These are phyloP conservation scores for Termitomyces sp. DNA, from an alignment of 768 basidiomycete genomes.

Conservation along the genomic window DNA sequence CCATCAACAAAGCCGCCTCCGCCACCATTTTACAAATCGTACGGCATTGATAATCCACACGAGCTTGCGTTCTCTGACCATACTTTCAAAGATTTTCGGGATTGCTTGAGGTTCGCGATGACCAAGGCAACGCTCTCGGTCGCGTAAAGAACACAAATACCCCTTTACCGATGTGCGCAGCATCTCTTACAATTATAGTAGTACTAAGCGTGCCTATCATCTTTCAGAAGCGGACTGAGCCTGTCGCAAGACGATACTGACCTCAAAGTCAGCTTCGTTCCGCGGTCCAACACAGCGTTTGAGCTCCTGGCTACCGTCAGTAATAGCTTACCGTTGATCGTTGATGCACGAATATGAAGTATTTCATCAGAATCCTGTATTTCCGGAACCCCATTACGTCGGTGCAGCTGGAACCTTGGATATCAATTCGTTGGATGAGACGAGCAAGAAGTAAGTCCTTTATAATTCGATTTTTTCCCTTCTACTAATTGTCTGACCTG, in stretches of 20 bases:
- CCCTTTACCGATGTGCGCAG: conserved; percentile 18
- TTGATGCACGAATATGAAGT: not conserved
- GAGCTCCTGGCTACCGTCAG: conserved; percentile 33
- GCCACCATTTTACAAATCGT: conserved; percentile 22
- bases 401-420: conserved; percentile 26
- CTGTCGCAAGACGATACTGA: conserved; percentile 22
- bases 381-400: conserved; percentile 31
- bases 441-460: conserved; percentile 16
- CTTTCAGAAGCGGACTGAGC: conserved; percentile 29
- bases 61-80: conserved; percentile 1
- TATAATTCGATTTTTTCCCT: not conserved
- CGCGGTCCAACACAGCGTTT: conserved; percentile 20
- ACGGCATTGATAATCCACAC: conserved; percentile 1
- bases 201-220: not conserved
- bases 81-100: conserved; percentile 23
- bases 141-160: conserved; percentile 28
- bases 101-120: conserved; percentile 29
- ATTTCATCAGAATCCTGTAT: conserved; percentile 30
- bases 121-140: conserved; percentile 24
- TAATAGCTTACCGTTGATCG: conserved; percentile 1
- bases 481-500: not conserved
- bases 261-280: conserved; percentile 25
- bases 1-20: conserved; percentile 16
- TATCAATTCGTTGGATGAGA: conserved; percentile 4
- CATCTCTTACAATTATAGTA: not conserved